A percentile compares a stretch with the other conserved stretches of the same genome.
Evolutionary conservation across 176 grass and related monocot genomes (phyloP).

Genomic region (Ananas comosus): DNA sequence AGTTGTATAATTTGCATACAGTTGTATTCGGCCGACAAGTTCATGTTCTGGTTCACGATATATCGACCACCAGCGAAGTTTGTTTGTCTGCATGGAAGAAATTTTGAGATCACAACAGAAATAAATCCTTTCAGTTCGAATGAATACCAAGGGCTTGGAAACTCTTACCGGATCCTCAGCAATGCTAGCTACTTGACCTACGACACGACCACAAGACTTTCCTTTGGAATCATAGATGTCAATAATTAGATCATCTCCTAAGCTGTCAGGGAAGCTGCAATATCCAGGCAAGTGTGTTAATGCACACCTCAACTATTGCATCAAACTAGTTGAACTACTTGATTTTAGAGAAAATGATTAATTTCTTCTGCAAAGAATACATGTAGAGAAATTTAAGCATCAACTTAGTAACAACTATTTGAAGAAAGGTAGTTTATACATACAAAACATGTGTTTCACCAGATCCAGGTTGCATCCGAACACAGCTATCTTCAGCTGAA

Average conservation of each 20-base stretch:
- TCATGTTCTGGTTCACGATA: conserved; percentile 84
- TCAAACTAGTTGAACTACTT: neutral
- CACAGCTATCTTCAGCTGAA: conserved; percentile 50
- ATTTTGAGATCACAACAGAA: neutral
- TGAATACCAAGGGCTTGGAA: conserved; percentile 1
- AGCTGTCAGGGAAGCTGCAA: conserved; percentile 98
- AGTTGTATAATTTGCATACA: conserved; percentile 72
- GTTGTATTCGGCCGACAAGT: conserved; percentile 82
- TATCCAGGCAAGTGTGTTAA: conserved; percentile 15
- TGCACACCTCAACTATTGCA: neutral
- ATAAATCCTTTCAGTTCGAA: conserved; percentile 15
- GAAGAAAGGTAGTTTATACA: conserved; percentile 33
- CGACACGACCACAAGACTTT: conserved; percentile 63
- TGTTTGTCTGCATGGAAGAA: conserved; percentile 54
- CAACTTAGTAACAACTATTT: neutral
- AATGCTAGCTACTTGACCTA: conserved; percentile 88
- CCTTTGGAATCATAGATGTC: conserved; percentile 91
- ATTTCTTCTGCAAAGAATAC: neutral
- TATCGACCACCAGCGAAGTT: conserved; percentile 92
- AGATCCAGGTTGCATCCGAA: conserved; percentile 94
- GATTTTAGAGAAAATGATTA: conserved; percentile 1
- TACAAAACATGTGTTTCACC: conserved; percentile 98
- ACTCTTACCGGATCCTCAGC: conserved; percentile 75
- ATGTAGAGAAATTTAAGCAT: neutral
- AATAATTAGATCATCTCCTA: conserved; percentile 91